Base-by-base conservation (phyloP, 148 eudicot species). In the Beta vulgaris region DNA sequence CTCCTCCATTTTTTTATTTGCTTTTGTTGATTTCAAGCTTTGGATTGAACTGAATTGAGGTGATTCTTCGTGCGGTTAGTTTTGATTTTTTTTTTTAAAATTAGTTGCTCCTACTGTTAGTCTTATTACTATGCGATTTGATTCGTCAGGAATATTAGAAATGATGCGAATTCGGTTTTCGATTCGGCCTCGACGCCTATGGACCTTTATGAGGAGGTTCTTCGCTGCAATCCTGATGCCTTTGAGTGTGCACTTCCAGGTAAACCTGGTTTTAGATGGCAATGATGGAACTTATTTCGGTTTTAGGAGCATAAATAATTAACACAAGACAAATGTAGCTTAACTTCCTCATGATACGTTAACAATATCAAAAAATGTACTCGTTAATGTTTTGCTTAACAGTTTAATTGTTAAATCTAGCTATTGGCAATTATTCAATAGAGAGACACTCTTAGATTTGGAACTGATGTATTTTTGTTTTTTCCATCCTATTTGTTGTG, bases 191-290 rank as follows among this genome's bases (percentile, higher is more conserved):
- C 49, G 68, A 90, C 86, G 36, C 84, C 82, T 60, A 72, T 77
- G 54, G 87, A 85, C 76, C 91, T 95, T 43, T 85, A 82, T 65
- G 81, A 85, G 74, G 96, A 95, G 79, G 96, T 95, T 67, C 87
- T 95, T 71, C 86, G 82, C 57, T 78, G 57, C 68, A 80, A 86
- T 79, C 73, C 82, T 34, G 88, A 86, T 73, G 92, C 97, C 68
- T 92, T 95, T 76, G 88, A 88, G 80, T 77, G 71, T 76, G 69
- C 71, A 46, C 43, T 53, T 78, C 85, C 89, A 88, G 98, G 97
- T 95, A 94, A 87, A 82, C 65, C 66, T 72, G 65, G 32, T 67
- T 67, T 69, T 34, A 78, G 60, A 72, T 55, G 68, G 49, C 40
- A 59, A 18, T 25, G 8, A 2, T 5, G 10, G 29, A 35, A 49